Base-by-base conservation (phyloP, 2,329 filamentous ascomycete species). In the Fusarium subtropicale region DNA sequence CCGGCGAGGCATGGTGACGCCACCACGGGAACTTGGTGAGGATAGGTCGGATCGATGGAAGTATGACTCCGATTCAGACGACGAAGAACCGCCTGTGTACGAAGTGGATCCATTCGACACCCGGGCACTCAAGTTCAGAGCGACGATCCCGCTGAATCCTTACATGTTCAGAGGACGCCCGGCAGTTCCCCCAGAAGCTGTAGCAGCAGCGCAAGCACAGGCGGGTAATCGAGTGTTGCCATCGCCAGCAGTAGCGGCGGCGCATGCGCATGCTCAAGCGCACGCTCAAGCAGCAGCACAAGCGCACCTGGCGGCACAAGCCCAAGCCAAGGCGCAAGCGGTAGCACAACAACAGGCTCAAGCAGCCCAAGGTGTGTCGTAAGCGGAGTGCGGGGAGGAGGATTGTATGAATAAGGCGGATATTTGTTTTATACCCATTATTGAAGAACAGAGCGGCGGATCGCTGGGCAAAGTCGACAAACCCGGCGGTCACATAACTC, bases 31-130 rank as follows among this genome's bases (percentile, higher is more conserved):
- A 75, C 80, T 85, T 39, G 74, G 78, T 45, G 78, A 79, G 26
- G 77, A 84, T 51, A 80, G 85, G 59, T 82, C 80, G 28, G 92
- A 95, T 76, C 87, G 90, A 65, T 97, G 92, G 87, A 97, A 94
- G 80, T 97, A 93, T 81, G 93, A 97, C 75, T 90, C 91, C 28
- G 92, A 97, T 73, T 92, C 94, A 65, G 93, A 95, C 69, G 93
- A 97, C 47, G 91, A 94, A 54, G 92, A 94, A 60, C 88, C 90
- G 57, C 85, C 90, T 26, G 84, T 90, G 64, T 94, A 94, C 82
- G 87, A 90, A 57, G 86, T 94, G 60, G 93, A 97, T 76, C 92
- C 91, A 38, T 90, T 86, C 71, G 87, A 88, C 72, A 86, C 85
- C 18, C 81, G 82, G 24, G 85, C 87, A 24, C 79, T 91, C 72